phyloP scores from a whole-genome alignment of 306 rosid species.

The Vachellia collinsii region DNA sequence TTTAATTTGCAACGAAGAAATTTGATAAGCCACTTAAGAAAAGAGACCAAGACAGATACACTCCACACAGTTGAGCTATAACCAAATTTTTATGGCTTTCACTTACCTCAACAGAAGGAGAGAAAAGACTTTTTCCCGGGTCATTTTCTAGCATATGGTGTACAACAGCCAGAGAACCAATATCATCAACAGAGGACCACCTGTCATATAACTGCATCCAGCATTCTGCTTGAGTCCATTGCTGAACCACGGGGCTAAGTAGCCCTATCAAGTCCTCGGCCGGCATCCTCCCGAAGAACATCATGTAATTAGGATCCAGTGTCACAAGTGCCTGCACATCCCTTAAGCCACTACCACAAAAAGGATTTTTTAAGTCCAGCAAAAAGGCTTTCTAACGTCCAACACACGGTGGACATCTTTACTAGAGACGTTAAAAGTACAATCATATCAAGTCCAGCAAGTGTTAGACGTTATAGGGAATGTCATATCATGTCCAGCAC shows the following conservation, averaged over 20 bases:
- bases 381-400: too few species aligned
- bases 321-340: constrained; percentile 88
- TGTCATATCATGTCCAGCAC: too few species aligned
- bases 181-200: constrained; percentile 91
- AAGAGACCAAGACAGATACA: neutral
- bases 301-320: constrained; percentile 74
- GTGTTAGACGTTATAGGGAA: too few species aligned
- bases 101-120: constrained; percentile 59
- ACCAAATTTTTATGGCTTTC: neutral
- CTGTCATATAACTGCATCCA: constrained; percentile 84
- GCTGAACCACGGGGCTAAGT: constrained; percentile 66
- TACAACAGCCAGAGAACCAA: constrained; percentile 87
- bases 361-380: too few species aligned
- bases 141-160: constrained; percentile 72
- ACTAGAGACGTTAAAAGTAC: too few species aligned
- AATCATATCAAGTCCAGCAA: too few species aligned
- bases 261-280: constrained; percentile 68
- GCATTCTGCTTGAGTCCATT: constrained; percentile 82
- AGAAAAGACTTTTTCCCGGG: constrained; percentile 65
- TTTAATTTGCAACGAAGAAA: constrained; percentile 1
- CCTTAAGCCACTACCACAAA: too few species aligned
- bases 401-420: too few species aligned
- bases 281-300: constrained; percentile 71
- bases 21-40: neutral
- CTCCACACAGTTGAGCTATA: neutral